A percentile compares a stretch with the other conserved stretches of the same genome.
phyloP scores from a whole-genome alignment of 2,329 filamentous ascomycete genomes.

The Aspergillus sojae region DNA sequence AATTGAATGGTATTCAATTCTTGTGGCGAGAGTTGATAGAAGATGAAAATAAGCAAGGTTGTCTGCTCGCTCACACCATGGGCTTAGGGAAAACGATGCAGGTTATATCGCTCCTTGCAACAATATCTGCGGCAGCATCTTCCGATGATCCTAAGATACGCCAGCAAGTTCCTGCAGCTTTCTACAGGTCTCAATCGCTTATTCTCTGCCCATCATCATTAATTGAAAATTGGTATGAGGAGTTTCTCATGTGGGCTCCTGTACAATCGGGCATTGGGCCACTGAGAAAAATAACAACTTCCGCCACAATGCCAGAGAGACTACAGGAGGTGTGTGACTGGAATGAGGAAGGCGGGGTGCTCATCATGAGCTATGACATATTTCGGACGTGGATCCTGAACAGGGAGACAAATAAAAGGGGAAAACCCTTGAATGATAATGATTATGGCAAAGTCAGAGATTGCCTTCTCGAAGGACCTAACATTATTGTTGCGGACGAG shows the following conservation, averaged over 20 bases:
- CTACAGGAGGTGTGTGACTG: constrained; percentile 57
- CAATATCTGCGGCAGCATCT: constrained; percentile 66
- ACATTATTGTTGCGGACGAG: constrained; percentile 81
- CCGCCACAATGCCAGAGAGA: constrained; percentile 42
- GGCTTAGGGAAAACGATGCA: constrained; percentile 93
- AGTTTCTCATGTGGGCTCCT: constrained; percentile 72
- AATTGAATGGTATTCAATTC: constrained; percentile 79
- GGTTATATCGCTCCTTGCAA: constrained; percentile 78
- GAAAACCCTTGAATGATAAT: constrained; percentile 34
- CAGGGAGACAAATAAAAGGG: constrained; percentile 30
- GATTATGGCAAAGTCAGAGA: constrained; percentile 45
- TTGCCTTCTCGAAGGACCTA: constrained; percentile 63
- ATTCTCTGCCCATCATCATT: constrained; percentile 76
- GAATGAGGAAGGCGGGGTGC: constrained; percentile 67
- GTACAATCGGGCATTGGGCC: constrained; percentile 55
- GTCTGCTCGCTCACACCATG: constrained; percentile 86
- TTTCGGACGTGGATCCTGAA: constrained; percentile 55
- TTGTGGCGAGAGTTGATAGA: constrained; percentile 83
- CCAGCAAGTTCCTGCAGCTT: constrained; percentile 67
- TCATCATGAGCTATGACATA: constrained; percentile 76
- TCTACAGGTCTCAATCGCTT: constrained; percentile 67
- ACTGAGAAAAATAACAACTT: constrained; percentile 58
- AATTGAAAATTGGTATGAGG: constrained; percentile 81
- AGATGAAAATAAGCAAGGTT: constrained; percentile 67
- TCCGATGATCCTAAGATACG: constrained; percentile 61